phyloP scores from a whole-genome alignment of 768 basidiomycete species.

The Podaxis sp. region DNA sequence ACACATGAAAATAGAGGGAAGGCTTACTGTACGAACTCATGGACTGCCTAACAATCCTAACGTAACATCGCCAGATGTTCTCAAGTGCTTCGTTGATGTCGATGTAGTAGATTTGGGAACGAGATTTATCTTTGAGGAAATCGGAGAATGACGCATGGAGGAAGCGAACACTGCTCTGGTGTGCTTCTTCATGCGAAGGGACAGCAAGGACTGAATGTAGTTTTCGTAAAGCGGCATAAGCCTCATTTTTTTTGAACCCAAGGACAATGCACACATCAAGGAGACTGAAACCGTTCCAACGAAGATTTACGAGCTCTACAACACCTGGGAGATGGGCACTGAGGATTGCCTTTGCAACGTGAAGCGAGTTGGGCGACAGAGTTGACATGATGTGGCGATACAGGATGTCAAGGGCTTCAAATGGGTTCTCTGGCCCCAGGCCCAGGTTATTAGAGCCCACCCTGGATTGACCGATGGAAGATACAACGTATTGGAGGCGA shows the following conservation, averaged over 20 bases:
- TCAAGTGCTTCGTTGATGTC: background rate
- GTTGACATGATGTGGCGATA: background rate
- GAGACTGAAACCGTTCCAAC: background rate
- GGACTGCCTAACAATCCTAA: background rate
- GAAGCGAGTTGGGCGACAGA: background rate
- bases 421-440: background rate
- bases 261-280: background rate
- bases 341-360: background rate
- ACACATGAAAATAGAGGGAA: too few relatives aligned
- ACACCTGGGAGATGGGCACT: background rate
- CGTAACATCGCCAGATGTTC: background rate
- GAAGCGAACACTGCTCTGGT: background rate
- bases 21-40: too few relatives aligned
- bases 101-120: background rate
- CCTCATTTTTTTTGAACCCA: background rate
- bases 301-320: too few relatives aligned
- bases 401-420: background rate
- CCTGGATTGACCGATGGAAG: background rate
- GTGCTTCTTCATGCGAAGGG: background rate
- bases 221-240: background rate
- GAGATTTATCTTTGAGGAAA: background rate
- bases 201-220: background rate
- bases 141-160: background rate
- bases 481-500: background rate
- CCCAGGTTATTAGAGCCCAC: too few relatives aligned